Conservation (phyloP, 768 basidiomycete species). For the Gloeophyllum trabeum region DNA sequence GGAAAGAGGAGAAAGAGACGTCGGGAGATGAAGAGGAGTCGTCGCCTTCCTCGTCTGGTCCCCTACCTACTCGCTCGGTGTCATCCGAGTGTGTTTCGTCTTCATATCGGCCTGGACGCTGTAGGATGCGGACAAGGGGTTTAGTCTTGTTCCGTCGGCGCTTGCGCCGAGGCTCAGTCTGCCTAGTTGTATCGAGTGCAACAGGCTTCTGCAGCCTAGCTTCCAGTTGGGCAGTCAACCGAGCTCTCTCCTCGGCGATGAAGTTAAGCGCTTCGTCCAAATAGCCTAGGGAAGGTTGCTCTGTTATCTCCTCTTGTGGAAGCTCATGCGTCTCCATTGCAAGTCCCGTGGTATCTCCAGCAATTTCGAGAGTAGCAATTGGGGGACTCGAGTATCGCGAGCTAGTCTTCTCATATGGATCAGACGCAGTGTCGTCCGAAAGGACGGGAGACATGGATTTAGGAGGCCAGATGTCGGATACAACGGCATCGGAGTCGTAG, state of each 20-base stretch:
- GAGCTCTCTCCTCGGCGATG: conserved; percentile 58
- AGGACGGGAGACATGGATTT: conserved; percentile 50
- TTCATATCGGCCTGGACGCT: too few species aligned
- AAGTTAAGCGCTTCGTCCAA: conserved; percentile 70
- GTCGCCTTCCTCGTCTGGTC: neutral
- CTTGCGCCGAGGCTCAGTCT: conserved; percentile 26
- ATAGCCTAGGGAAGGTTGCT: conserved; percentile 58
- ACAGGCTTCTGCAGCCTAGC: conserved; percentile 6
- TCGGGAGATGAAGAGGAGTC: conserved; percentile 14
- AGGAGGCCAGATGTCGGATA: conserved; percentile 57
- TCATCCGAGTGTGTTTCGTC: too few species aligned
- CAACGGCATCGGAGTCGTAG: conserved; percentile 26
- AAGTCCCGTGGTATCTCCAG: too few species aligned
- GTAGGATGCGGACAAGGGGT: conserved; percentile 6
- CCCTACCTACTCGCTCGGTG: too few species aligned
- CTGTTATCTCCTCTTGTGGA: too few species aligned
- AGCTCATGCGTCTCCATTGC: too few species aligned
- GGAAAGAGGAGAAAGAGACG: conserved; percentile 11
- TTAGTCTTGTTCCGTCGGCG: conserved; percentile 19
- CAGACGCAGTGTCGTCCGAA: conserved; percentile 8
- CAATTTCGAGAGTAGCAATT: conserved; percentile 3
- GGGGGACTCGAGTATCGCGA: conserved; percentile 9
- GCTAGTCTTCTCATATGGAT: conserved; percentile 6
- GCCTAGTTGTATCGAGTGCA: too few species aligned
- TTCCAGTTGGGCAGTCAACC: conserved; percentile 32